These are phyloP conservation scores for Entrophospora sp. DNA, from an alignment of 192 early-diverging fungal genomes.

Conservation along the genomic window DNA sequence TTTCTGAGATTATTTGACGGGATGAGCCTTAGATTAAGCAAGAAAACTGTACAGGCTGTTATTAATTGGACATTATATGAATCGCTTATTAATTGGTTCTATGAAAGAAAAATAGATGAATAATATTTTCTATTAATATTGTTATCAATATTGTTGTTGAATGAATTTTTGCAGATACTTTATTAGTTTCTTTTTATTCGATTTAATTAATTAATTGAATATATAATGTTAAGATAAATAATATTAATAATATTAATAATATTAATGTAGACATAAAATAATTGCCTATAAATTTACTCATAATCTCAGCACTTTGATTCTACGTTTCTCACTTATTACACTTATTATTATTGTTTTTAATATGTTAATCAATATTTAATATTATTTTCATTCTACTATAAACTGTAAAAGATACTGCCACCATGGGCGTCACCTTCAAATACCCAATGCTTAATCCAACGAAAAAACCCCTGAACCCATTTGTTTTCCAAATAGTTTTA, in stretches of 20 bases:
- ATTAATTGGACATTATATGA: slow-evolving; percentile 95
- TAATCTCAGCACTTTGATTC: too few relatives aligned
- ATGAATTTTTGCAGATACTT: too few relatives aligned
- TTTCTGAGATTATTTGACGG: slow-evolving; percentile 75
- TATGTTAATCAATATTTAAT: slow-evolving; percentile 45
- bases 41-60: slow-evolving; percentile 77
- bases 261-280: too few relatives aligned
- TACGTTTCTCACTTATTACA: too few relatives aligned
- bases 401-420: slow-evolving; percentile 75
- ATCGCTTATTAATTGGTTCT: slow-evolving; percentile 47
- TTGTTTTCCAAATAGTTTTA: slow-evolving; percentile 49
- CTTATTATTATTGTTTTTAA: too few relatives aligned
- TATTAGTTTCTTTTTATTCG: too few relatives aligned
- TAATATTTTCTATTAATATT: too few relatives aligned
- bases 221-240: too few relatives aligned
- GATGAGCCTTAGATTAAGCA: slow-evolving; percentile 65
- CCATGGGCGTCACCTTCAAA: slow-evolving; percentile 92
- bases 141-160: too few relatives aligned
- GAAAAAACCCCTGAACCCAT: slow-evolving; percentile 82
- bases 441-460: slow-evolving; percentile 97
- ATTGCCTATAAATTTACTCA: too few relatives aligned
- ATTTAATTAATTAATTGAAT: too few relatives aligned
- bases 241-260: too few relatives aligned
- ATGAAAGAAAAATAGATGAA: not conserved
- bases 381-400: slow-evolving; percentile 74